Evolutionary conservation across 1,139 yeast species (phyloP), one percentile per base, ranked within the genome.

Genomic region (Yamadazyma epiphylla): DNA sequence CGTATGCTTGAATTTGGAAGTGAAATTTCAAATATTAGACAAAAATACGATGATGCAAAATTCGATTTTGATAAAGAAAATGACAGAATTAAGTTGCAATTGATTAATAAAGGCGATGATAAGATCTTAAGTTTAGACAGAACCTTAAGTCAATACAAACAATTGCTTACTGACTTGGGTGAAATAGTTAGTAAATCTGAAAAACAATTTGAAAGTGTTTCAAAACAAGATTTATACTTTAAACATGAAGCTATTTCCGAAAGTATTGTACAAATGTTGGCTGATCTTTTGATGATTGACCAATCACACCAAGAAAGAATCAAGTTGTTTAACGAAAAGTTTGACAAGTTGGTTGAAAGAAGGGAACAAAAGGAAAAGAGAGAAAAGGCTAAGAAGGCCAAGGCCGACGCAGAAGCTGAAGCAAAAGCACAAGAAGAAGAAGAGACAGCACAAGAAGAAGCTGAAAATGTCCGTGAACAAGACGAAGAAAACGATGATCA

Each of bases 11-110:
- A 59, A 12, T 64, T 65, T 53, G 71, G 72, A 2, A 61, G 60
- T 27, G 70, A 71, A 40, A 60, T 74, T 4, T 47, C 57, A 28
- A 60, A 53, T 5, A 39, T 74, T 22, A 56, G 71, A 36, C 47
- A 53, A 19, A 61, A 64, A 33, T 76, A 55, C 43, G 67, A 63
- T 5, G 58, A 55, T 3, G 57, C 58, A 22, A 68, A 63, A 0
- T 49, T 75, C 22, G 70, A 74, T 43, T 76, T 71, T 42, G 77
- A 73, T 28, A 63, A 62, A 37, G 78, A 73, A 39, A 62, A 67
- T 35, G 63, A 61, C 30, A 61, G 66, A 36, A 43, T 70, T 25
- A 64, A 64, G 35, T 30, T 49, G 25, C 47, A 57, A 36, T 35
- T 62, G 17, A 34, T 48, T 52, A 26, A 55, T 41, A 42, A 58